Evolutionary conservation across 1,284 basidiomycete species (phyloP), one percentile per base, ranked within the genome.

Genomic region (Ganoderma leucocontextum): DNA sequence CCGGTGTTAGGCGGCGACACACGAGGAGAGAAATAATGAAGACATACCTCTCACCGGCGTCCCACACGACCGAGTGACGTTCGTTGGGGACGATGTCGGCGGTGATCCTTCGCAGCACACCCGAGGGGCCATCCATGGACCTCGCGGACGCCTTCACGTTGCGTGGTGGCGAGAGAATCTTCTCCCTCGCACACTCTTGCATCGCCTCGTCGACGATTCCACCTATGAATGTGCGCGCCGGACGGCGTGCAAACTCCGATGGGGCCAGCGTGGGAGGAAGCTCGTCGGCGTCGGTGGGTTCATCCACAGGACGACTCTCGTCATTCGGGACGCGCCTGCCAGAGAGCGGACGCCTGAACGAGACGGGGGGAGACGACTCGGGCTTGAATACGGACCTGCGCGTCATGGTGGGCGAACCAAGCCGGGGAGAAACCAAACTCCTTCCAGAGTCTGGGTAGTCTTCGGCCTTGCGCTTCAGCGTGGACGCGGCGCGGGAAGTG

Each of bases 11-110:
- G 29, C n/a, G 13, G 29, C 29, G 29, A n/a, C 19, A 7, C 22
- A 44, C 47, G 10, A 35, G 13, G 13, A 22, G 7, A 49, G 35
- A 22, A 44, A n/a, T 6, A 25, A n/a, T 0, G 10, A 38, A 15
- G 1, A 65, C 67, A 10, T 25, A 72, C 71, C 33, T 58, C 41
- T 70, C 67, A 17, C 42, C 42, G 2, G 65, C 69, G 49, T 72
- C 71, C 69, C 71, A 72, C 29, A 72, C 57, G 19, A 66, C 66
- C 19, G 62, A 49, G 33, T 72, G 71, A 39, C 66, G 65, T 53
- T 62, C 60, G 52, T 60, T 60, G 10, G 69, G 66, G 41, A 66
- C 60, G 19, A 72, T 64, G 25, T 70, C 66, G 7, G 64, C 61
- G 15, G 38, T 62, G 60, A 72, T 68, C 17, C 68, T 52, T 33